Evolutionary conservation across 495 filamentous ascomycete species (phyloP).

Genomic region (Filosporella fistucella): DNA sequence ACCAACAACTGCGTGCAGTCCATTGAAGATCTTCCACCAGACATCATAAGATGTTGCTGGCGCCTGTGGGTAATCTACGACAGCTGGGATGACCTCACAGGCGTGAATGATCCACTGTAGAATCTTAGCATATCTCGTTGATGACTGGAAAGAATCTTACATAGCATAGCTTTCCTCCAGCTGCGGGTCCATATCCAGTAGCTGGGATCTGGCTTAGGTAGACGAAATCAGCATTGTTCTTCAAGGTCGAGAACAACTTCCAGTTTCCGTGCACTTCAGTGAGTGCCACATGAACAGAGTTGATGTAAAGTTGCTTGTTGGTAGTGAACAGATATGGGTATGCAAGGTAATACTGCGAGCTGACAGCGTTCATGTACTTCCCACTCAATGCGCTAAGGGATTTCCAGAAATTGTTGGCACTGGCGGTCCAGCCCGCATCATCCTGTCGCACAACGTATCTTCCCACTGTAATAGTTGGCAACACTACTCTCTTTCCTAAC

Average conservation of each 20-base stretch:
- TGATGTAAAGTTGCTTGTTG: neutral
- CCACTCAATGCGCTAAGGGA: neutral
- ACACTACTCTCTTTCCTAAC: neutral
- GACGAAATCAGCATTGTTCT: neutral
- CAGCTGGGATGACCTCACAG: neutral
- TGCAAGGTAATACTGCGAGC: neutral
- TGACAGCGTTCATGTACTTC: neutral
- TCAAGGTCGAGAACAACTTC: neutral
- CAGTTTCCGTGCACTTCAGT: neutral
- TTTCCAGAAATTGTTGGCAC: conserved; percentile 1
- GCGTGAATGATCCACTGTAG: neutral
- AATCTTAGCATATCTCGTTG: no score
- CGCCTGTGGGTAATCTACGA: neutral
- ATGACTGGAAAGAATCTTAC: neutral
- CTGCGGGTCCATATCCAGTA: neutral
- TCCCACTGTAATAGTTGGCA: neutral
- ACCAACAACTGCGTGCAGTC: conserved; percentile 3
- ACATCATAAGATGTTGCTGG: neutral
- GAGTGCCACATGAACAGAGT: neutral
- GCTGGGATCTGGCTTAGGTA: neutral
- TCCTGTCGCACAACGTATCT: conserved; percentile 1
- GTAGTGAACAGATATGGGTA: neutral
- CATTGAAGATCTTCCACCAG: conserved; percentile 5
- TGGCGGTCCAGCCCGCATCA: neutral
- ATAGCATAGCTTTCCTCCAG: neutral